Conservation (phyloP, 140 eudicot genomes). For the Ambrosia hybrid region DNA sequence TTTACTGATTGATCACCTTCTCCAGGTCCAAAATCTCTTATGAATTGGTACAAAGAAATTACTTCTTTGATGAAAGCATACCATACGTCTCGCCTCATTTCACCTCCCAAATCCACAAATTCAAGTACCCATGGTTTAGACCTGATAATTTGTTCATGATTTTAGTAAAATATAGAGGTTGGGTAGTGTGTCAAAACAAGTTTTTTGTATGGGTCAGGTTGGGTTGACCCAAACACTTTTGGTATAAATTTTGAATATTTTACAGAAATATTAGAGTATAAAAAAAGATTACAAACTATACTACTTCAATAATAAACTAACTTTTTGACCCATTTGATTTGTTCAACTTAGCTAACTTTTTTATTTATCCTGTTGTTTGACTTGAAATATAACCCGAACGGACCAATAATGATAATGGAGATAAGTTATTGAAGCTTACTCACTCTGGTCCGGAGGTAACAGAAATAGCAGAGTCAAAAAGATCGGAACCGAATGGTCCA, state of each 20-base stretch:
- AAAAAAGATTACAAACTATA: neutral
- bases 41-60: constrained; percentile 65
- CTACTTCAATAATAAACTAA: neutral
- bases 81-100: constrained; percentile 98
- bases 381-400: neutral
- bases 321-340: constrained; percentile 1
- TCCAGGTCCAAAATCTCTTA: constrained; percentile 74
- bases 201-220: neutral
- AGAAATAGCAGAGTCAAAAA: constrained; percentile 89
- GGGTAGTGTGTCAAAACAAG: neutral
- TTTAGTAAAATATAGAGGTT: neutral
- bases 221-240: neutral
- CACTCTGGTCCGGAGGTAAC: constrained; percentile 85
- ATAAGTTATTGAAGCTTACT: constrained; percentile 71
- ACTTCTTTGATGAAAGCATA: constrained; percentile 76
- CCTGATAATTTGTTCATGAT: constrained; percentile 40
- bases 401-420: neutral
- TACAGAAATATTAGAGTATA: neutral
- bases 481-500: constrained; percentile 77
- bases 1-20: constrained; percentile 57
- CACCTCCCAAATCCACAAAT: constrained; percentile 92
- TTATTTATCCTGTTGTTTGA: neutral
- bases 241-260: neutral
- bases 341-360: neutral
- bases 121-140: constrained; percentile 69